Base-by-base conservation (phyloP, 108 stramenopile genomes). In the Stephanodiscus triporus region DNA sequence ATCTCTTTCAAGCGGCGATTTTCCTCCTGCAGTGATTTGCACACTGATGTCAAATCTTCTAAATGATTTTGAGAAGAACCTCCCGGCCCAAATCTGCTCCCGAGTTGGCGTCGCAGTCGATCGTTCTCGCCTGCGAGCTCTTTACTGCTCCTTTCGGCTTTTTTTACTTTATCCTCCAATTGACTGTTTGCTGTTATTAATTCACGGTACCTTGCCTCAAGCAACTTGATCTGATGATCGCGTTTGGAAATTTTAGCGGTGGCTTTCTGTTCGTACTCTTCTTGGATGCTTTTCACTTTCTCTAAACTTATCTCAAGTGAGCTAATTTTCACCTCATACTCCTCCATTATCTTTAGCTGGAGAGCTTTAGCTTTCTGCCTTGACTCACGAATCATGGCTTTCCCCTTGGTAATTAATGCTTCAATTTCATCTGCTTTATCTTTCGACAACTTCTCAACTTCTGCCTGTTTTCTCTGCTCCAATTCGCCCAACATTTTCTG, bases 91-190 rank as follows among this genome's bases (percentile, higher is more conserved):
- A 62, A 87, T 26, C 93, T 64, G 37, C 91, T 87, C 13, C 91
- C 87, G 38, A 95, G 77, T 57, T 91, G 91, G n/a, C 91, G 84
- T n/a, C 91, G 86, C 62, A 87, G 91, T 24, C 91, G 83, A 66
- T 95, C 94, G 70, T 91, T 92, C 13, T 95, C 94, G 47, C 82
- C 83, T 27, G 63, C 37, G 16, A 92, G 79, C 32, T 88, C 84
- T 45, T 62, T 78, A 32, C 77, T 88, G 36, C 85, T 91, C 48
- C 88, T 76, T 58, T 89, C 90, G 9, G 86, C 57, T 24, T 77
- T 75, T 55, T 69, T 80, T 16, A 54, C 57, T 47, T 76, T 61
- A 55, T 84, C 86, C 76, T 91, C 86, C 38, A 86, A 58, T 32
- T 88, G 88, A 60, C 84, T 76, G 34, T 45, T 79, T 9, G 85